phyloP scores from a whole-genome alignment of 495 filamentous ascomycete species.

The Talaromyces ruber region DNA sequence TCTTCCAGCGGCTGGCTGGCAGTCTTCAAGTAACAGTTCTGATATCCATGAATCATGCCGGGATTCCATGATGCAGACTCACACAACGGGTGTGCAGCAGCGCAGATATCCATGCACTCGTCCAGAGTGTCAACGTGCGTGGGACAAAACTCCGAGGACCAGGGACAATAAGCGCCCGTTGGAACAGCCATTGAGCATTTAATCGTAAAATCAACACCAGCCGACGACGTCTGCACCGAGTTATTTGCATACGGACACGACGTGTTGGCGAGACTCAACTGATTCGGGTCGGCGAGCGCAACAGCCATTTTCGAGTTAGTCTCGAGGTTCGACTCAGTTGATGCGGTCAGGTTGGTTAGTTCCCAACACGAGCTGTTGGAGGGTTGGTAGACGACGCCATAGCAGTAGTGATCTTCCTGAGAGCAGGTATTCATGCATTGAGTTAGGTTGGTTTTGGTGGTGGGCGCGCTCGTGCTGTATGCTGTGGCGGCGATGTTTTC shows the following conservation, averaged over 20 bases:
- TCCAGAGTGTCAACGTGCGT: background rate
- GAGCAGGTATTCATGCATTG: constrained; percentile 1
- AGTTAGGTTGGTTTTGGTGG: background rate
- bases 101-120: constrained; percentile 4
- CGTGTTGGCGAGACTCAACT: background rate
- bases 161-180: background rate
- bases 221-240: background rate
- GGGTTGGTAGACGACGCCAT: background rate
- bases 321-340: background rate
- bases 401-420: background rate
- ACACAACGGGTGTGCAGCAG: background rate
- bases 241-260: constrained; percentile 2
- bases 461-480: background rate
- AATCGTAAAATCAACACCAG: background rate
- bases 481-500: background rate
- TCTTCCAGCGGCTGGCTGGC: background rate
- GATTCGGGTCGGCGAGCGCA: background rate
- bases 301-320: background rate
- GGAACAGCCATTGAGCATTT: background rate
- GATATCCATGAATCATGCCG: background rate
- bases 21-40: constrained; percentile 1
- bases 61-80: background rate
- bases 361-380: constrained; percentile 5
- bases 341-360: background rate
- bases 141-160: background rate